Evolutionary conservation across 202 grass and related monocot species (phyloP), one percentile per base, ranked within the genome.

Genomic region (Schoenoplectus tabernaemontani): DNA sequence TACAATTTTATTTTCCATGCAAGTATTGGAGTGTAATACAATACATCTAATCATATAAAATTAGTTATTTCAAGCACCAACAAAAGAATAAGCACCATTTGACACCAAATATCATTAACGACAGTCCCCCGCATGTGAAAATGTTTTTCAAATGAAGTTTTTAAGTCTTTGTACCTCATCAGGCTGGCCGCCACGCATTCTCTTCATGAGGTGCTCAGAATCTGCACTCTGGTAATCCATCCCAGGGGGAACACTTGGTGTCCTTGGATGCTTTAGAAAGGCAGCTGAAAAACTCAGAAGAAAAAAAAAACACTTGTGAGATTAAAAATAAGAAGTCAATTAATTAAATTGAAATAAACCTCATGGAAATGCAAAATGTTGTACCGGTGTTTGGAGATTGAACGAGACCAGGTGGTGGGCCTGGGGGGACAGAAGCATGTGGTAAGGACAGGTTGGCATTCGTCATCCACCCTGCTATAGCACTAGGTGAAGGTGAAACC

Each of bases 401-500:
- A 74, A 93, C 86, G 41, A 99, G 78, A 78, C 92, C 90, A 24
- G 92, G 82, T 8, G 96, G 96, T 48, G 59, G 41, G 0, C 90
- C 96, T 82, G 92, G 96, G 78, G 92, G 87, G 47, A 99, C 87
- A 64, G 85, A 85, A 82, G 86, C 82, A n/a, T 99, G 96, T 59
- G 90, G 85, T 81, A 99, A 85, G 57, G 92, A 90, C 22, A 85
- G 87, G 66, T 96, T 99, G 58, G 96, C 83, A 87, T 90, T 99
- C 38, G 92, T 96, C 96, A 99, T 99, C 96, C 96, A 99, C 43
- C 96, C 96, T 5, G 96, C 96, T 56, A 99, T 96, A 57, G 92
- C 88, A 26, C 89, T 99, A 36, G 96, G 82, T 83, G 96, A 90
- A 79, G 96, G 96, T 41, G 96, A 91, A 53, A 96, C 87, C 56